Base-by-base conservation (phyloP, 2,329 filamentous ascomycete species). In the Incumbomyces delicatus region DNA sequence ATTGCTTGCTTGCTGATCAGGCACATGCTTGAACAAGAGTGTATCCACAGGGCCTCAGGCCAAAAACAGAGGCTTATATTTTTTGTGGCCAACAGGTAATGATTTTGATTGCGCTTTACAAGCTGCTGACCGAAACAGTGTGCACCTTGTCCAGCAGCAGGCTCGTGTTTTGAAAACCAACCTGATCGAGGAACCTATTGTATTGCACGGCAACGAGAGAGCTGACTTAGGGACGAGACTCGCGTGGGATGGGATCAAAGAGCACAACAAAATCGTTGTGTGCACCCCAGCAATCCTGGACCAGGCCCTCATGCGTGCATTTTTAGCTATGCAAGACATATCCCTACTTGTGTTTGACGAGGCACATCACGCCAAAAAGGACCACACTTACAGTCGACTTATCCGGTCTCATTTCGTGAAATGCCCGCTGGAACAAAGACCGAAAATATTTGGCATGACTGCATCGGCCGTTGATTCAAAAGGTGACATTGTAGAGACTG, bases 341-440 rank as follows among this genome's bases (percentile, higher is more conserved):
- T 96, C 90, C 58, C 75, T 98, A 1, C 71, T 98, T 32, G 81
- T 96, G 50, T 95, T 98, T 54, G 92, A 98, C 58, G 92, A 98
- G 65, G 92, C 89, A 5, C 92, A 98, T 58, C 92, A 96, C 60
- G 81, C 90, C 0, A 98, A 98, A 66, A 94, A 90, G 62, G 85
- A 88, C 43, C 92, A 98, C 58, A 76, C 87, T 0, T 98, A 95
- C 60, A 87, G 90, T 16, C 76, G 74, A 22, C 92, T 98, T 49
- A 86, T 98, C 66, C 88, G 85, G 57, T 84, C 94, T 49, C 88
- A 86, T 56, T 96, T 95, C 59, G 53, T 78, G 1, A 65, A 73
- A 2, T 52, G 49, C 41, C 68, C 73, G 27, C 55, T 62, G 1
- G 66, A 71, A 1, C 52, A 62, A 0, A 74, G 80, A 3, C 92